Evolutionary conservation across 352 stramenopile species (phyloP).

Genomic region (Labyrinthula sp.): DNA sequence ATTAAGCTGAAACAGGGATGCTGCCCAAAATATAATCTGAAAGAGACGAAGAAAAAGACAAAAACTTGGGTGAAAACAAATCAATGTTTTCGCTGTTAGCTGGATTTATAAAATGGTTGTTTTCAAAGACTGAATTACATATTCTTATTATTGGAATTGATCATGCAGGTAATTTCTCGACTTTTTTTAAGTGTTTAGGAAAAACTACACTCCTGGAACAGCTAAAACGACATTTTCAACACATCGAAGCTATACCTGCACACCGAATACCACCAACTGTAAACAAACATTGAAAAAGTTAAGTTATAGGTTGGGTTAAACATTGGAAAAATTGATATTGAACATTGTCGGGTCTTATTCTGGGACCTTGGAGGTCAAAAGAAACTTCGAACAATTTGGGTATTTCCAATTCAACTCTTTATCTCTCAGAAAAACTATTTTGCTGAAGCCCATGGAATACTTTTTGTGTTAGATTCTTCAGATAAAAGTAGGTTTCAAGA

Average conservation of each 20-base stretch:
- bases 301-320: constrained; percentile 59
- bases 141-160: constrained; percentile 57
- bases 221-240: constrained; percentile 50
- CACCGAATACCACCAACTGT: constrained; percentile 57
- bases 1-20: too few species aligned
- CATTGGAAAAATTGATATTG: constrained; percentile 51
- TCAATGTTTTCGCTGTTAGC: constrained; percentile 61
- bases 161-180: too few species aligned
- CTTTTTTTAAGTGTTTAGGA: too few species aligned
- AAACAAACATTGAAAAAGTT: too few species aligned
- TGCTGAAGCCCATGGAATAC: constrained; percentile 61
- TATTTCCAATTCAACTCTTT: too few species aligned
- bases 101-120: constrained; percentile 52
- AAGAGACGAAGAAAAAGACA: too few species aligned
- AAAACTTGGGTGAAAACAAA: too few species aligned
- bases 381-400: constrained; percentile 56
- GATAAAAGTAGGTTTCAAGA: constrained; percentile 60
- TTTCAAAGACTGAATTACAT: constrained; percentile 56
- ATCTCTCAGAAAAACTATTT: constrained; percentile 85
- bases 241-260: constrained; percentile 49
- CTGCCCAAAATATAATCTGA: too few species aligned
- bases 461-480: constrained; percentile 65
- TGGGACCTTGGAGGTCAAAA: constrained; percentile 69
- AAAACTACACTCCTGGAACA: constrained; percentile 61
- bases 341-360: constrained; percentile 58